phyloP scores from a whole-genome alignment of 2,329 filamentous ascomycete species.

The Verticillium dahliae region DNA sequence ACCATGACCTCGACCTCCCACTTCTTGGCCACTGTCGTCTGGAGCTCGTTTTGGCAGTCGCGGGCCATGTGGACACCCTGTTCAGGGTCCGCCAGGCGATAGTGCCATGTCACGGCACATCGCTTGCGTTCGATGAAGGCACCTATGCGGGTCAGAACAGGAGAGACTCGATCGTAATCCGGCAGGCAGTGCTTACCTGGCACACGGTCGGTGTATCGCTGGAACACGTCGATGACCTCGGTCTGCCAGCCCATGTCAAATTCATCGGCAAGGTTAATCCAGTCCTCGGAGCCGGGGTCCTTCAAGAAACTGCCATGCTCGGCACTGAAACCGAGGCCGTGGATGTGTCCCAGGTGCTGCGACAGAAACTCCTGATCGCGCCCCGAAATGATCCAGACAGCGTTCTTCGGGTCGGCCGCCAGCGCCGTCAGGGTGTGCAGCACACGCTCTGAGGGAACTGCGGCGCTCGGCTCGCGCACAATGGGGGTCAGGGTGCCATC shows the following conservation, averaged over 20 bases:
- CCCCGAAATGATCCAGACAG: slow-evolving; percentile 98
- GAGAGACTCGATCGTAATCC: background rate
- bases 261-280: slow-evolving; percentile 83
- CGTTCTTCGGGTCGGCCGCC: slow-evolving; percentile 72
- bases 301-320: slow-evolving; percentile 96
- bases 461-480: slow-evolving; percentile 82
- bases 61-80: slow-evolving; percentile 73
- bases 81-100: slow-evolving; percentile 83
- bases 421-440: slow-evolving; percentile 74
- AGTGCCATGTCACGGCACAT: slow-evolving; percentile 95
- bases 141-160: slow-evolving; percentile 35
- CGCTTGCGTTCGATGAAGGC: slow-evolving; percentile 93
- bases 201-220: slow-evolving; percentile 80
- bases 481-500: slow-evolving; percentile 95
- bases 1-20: slow-evolving; percentile 96
- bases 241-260: slow-evolving; percentile 90
- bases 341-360: slow-evolving; percentile 87
- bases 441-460: slow-evolving; percentile 78
- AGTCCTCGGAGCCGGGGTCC: slow-evolving; percentile 66
- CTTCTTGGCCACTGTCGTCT: slow-evolving; percentile 65
- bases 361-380: slow-evolving; percentile 87
- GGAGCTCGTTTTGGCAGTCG: slow-evolving; percentile 76
- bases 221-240: slow-evolving; percentile 78
- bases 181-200: slow-evolving; percentile 51
- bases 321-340: slow-evolving; percentile 84